Base-by-base conservation (phyloP, 345 rosid genomes). In the Atalantia buxifolia region DNA sequence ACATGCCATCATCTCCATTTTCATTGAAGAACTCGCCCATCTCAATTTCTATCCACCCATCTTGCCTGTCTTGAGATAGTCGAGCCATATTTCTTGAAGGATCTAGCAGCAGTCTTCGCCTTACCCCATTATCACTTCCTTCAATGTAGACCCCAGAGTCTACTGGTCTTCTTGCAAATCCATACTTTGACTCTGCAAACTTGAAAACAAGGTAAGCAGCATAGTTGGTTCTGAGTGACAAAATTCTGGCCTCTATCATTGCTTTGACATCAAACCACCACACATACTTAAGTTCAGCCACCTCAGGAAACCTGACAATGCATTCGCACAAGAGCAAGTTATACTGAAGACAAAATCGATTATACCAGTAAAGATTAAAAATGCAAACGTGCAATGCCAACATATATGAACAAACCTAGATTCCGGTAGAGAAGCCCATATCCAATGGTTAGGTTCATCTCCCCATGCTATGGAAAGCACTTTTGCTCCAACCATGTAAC, bases 11-110 rank as follows among this genome's bases (percentile, higher is more conserved):
- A 28, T 85, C 87, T 42, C 82, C 87, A 63, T 60, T 48, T 6
- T 79, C 83, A 60, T 36, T 36, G 40, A 36, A 36, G 40, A 36
- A 36, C 40, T 36, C 40, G 40, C 40, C 40, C 40, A 36, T 36
- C 40, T 36, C 80, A 16, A 85, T 63, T 78, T 89, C 88, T 76
- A 77, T 80, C 90, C 90, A 89, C 13, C 83, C 86, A 57, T 87
- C 84, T 24, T 57, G 66, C 78, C 88, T 83, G 77, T 81, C 67
- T 31, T 4, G 50, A 36, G 62, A 9, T 1, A 22, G 70, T 69
- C 18, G 69, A 2, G 76, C 38, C 38, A n/a, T 2, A 38, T 70
- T 4, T 0, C 3, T 30, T 0, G 16, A 4, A 38, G 61, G 40
- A 36, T 77, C 74, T 9, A 77, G 55, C 9, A 36, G 0, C 40